These are phyloP conservation scores for Tothia fuscella DNA, from an alignment of 2,329 filamentous ascomycete species.

Conservation along the genomic window DNA sequence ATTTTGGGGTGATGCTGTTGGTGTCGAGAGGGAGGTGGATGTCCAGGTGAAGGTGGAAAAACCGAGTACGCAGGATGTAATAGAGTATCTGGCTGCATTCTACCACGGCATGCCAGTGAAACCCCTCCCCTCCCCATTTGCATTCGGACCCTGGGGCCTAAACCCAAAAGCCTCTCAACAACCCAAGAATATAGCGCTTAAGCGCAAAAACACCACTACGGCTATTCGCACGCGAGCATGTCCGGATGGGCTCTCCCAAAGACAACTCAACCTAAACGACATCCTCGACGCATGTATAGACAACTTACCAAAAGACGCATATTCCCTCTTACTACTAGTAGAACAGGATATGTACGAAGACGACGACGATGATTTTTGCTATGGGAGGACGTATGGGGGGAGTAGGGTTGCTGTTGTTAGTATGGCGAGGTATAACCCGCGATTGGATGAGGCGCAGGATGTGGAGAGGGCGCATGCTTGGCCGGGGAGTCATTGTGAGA, in stretches of 20 bases:
- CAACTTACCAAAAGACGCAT: conserved; percentile 45
- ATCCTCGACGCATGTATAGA: conserved; percentile 45
- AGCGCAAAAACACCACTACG: conserved; percentile 25
- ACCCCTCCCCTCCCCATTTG: conserved; percentile 25
- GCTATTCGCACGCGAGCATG: conserved; percentile 41
- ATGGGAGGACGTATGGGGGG: conserved; percentile 53
- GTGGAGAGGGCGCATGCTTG: conserved; percentile 44
- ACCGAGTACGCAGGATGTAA: conserved; percentile 21
- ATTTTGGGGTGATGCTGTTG: no score
- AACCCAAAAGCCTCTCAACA: conserved; percentile 9
- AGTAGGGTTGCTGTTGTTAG: conserved; percentile 51
- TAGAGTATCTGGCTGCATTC: conserved; percentile 35
- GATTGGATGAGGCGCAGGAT: conserved; percentile 30
- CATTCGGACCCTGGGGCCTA: conserved; percentile 39
- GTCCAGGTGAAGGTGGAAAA: conserved; percentile 6
- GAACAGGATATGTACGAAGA: conserved; percentile 55
- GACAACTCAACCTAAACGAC: conserved; percentile 49
- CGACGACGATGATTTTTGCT: conserved; percentile 55
- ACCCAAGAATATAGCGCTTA: conserved; percentile 32
- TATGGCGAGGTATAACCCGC: conserved; percentile 48
- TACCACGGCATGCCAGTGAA: conserved; percentile 45
- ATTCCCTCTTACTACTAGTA: conserved; percentile 44
- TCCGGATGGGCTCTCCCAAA: conserved; percentile 34
- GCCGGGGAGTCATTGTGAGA: conserved; percentile 50
- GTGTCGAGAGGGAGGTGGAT: conserved; percentile 16